phyloP scores from a whole-genome alignment of 768 basidiomycete species.

The Termitomyces bulborhizus region DNA sequence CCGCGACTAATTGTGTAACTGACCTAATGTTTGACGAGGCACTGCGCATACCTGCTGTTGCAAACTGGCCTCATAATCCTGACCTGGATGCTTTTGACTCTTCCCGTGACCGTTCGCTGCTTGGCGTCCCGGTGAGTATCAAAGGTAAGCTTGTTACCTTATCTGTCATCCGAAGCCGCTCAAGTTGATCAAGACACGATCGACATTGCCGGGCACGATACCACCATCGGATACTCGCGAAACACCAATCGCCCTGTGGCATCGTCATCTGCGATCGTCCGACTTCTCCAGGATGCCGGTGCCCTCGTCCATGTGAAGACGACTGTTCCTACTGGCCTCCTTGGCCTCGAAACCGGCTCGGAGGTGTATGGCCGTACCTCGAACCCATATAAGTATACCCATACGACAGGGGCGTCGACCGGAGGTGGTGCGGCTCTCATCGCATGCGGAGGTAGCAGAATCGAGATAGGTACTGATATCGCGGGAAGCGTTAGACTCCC shows the following conservation, averaged over 20 bases:
- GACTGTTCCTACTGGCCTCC: constrained; percentile 48
- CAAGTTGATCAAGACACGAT: constrained; percentile 31
- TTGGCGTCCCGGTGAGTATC: constrained; percentile 64
- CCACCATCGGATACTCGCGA: constrained; percentile 55
- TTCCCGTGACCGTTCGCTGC: constrained; percentile 38
- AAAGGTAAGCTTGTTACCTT: constrained; percentile 40
- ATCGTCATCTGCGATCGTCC: constrained; percentile 47
- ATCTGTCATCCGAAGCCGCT: background rate
- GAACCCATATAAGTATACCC: constrained; percentile 54
- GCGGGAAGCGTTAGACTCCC: constrained; percentile 71
- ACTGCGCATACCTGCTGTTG: constrained; percentile 29
- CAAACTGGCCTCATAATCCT: constrained; percentile 32
- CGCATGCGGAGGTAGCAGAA: constrained; percentile 56
- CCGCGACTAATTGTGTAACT: constrained; percentile 60
- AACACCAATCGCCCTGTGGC: constrained; percentile 37
- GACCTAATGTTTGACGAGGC: constrained; percentile 55
- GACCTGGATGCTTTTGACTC: constrained; percentile 31
- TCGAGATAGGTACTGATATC: constrained; percentile 70
- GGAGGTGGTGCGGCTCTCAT: constrained; percentile 67
- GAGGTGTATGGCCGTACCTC: constrained; percentile 56
- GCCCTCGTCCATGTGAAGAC: constrained; percentile 64
- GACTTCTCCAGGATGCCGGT: constrained; percentile 53
- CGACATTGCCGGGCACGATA: constrained; percentile 50
- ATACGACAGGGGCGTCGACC: constrained; percentile 57
- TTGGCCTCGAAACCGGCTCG: constrained; percentile 52